phyloP scores from a whole-genome alignment of 768 basidiomycete species.

The Phylloporus arenicola region DNA sequence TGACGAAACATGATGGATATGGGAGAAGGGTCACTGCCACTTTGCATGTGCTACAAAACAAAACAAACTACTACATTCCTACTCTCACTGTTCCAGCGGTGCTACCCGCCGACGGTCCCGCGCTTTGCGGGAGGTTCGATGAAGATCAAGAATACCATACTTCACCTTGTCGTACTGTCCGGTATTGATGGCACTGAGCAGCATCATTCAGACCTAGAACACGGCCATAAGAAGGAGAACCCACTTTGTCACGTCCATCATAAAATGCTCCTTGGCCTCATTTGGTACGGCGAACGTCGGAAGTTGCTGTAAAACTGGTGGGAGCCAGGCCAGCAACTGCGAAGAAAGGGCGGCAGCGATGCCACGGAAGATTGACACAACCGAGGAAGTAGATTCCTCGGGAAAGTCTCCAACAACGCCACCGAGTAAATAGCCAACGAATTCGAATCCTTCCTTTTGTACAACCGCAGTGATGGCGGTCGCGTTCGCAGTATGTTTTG shows the following conservation, averaged over 20 bases:
- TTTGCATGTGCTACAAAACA: conserved; percentile 1
- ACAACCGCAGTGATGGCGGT: conserved; percentile 56
- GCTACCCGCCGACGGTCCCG: conserved; percentile 52
- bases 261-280: conserved; percentile 64
- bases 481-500: conserved; percentile 60
- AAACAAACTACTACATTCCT: conserved; percentile 7
- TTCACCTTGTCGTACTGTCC: conserved; percentile 78
- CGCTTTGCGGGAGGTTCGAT: conserved; percentile 69
- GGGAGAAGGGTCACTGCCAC: not conserved
- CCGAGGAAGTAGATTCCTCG: conserved; percentile 68
- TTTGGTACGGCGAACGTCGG: conserved; percentile 55
- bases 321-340: conserved; percentile 69
- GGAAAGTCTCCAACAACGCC: conserved; percentile 87
- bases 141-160: conserved; percentile 64
- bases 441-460: conserved; percentile 65
- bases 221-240: conserved; percentile 24
- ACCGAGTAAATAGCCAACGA: conserved; percentile 62
- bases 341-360: conserved; percentile 62
- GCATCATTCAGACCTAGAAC: conserved; percentile 1
- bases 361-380: conserved; percentile 74
- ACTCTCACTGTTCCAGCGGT: conserved; percentile 25
- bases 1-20: conserved; percentile 47
- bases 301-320: conserved; percentile 63
- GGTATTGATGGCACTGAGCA: conserved; percentile 54
- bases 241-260: conserved; percentile 70